These are phyloP conservation scores for bread wheat (Triticum aestivum) DNA, from an alignment of 176 grass and related monocot genomes.

Conservation along the genomic window DNA sequence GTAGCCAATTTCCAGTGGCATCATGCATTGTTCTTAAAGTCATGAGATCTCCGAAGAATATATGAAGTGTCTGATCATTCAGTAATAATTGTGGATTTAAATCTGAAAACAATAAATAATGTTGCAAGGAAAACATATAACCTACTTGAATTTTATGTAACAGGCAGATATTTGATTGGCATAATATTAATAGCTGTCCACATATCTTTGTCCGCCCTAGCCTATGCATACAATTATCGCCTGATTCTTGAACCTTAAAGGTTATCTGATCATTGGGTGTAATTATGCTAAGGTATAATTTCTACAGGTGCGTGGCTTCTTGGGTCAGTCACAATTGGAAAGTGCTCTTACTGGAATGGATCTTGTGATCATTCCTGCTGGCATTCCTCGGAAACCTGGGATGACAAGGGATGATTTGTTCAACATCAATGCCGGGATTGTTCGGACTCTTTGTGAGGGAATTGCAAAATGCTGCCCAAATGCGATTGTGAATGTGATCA, in stretches of 20 bases:
- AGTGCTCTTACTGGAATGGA: constrained; percentile 86
- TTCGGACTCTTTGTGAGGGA: constrained; percentile 79
- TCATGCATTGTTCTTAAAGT: background rate
- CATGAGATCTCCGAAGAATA: background rate
- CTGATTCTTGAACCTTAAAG: background rate
- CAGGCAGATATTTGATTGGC: background rate
- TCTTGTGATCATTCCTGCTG: constrained; percentile 88
- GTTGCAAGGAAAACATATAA: background rate
- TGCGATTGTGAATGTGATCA: constrained; percentile 88
- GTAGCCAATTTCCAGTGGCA: background rate
- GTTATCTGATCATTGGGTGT: background rate
- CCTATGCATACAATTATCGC: background rate
- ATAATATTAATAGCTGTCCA: background rate
- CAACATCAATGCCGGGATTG: constrained; percentile 96
- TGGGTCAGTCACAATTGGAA: constrained; percentile 77
- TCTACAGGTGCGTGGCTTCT: constrained; percentile 77
- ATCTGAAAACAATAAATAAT: background rate
- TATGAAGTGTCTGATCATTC: background rate
- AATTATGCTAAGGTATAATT: constrained; percentile 14
- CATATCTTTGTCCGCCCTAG: background rate
- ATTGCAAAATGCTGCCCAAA: constrained; percentile 76
- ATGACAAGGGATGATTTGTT: constrained; percentile 98
- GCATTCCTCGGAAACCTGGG: constrained; percentile 82
- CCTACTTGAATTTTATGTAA: background rate
- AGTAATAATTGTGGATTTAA: background rate